Evolutionary conservation across 495 filamentous ascomycete genomes (phyloP).

Genomic region (Penicillium malachiteum): DNA sequence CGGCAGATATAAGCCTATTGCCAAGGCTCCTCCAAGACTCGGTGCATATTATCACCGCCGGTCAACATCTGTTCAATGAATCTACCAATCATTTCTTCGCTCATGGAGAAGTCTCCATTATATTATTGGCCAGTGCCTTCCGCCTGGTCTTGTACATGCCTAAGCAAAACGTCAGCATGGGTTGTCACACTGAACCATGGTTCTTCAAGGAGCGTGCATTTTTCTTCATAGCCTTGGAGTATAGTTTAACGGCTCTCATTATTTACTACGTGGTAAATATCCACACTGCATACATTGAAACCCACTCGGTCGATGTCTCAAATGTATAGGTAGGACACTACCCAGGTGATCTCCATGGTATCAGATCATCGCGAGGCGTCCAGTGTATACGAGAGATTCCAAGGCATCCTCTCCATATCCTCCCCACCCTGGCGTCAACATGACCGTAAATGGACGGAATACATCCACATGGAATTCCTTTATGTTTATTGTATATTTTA

Average conservation of each 20-base stretch:
- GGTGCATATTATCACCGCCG: slow-evolving; percentile 17
- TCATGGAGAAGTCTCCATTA: slow-evolving; percentile 7
- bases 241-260: too few species aligned
- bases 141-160: background rate
- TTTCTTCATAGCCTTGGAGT: too few species aligned
- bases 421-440: slow-evolving; percentile 9
- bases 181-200: slow-evolving; percentile 9
- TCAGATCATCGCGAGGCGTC: slow-evolving; percentile 14
- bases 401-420: slow-evolving; percentile 10
- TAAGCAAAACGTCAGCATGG: slow-evolving; percentile 2
- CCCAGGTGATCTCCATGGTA: background rate
- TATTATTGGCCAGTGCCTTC: slow-evolving; percentile 4
- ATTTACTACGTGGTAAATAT: too few species aligned
- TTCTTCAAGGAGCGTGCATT: background rate
- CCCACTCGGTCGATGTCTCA: too few species aligned
- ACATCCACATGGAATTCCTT: background rate
- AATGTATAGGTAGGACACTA: too few species aligned
- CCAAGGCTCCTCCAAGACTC: slow-evolving; percentile 21
- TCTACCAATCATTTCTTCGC: slow-evolving; percentile 12
- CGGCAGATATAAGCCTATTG: slow-evolving; percentile 28
- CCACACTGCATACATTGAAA: too few species aligned
- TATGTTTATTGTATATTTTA: too few species aligned
- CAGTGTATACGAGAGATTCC: slow-evolving; percentile 16
- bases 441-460: background rate
- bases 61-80: slow-evolving; percentile 3